Evolutionary conservation across 164 flowering plant species (phyloP).

Genomic region (Umbellularia californica): DNA sequence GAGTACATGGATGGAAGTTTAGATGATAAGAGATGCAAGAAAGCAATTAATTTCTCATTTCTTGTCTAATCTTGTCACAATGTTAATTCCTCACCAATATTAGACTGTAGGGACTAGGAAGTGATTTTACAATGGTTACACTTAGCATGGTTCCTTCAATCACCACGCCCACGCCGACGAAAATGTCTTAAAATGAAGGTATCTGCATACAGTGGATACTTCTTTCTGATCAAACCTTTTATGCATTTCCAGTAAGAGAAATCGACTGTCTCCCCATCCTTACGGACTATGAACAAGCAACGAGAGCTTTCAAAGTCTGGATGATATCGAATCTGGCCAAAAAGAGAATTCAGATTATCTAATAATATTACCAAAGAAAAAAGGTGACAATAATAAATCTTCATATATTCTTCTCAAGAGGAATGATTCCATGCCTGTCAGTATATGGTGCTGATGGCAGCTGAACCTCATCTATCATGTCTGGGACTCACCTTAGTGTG

Average conservation of each 20-base stretch:
- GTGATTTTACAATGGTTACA: constrained; percentile 5
- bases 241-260: constrained; percentile 98
- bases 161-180: constrained; percentile 33
- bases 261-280: constrained; percentile 72
- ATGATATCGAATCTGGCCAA: constrained; percentile 71
- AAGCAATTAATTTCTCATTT: neutral
- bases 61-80: neutral
- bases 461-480: no score
- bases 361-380: neutral
- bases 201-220: constrained; percentile 82
- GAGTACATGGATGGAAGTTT: neutral
- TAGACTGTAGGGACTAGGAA: neutral
- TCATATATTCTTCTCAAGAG: neutral
- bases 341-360: neutral
- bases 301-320: constrained; percentile 74
- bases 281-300: constrained; percentile 86
- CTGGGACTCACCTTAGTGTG: neutral
- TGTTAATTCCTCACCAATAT: neutral
- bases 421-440: neutral
- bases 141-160: constrained; percentile 10
- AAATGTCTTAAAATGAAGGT: constrained; percentile 84
- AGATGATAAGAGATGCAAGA: neutral
- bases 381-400: no score
- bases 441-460: no score
- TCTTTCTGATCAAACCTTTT: constrained; percentile 78